Evolutionary conservation across 2,329 filamentous ascomycete genomes (phyloP), one percentile per base, ranked within the genome.

Genomic region (Parastagonospora avenae): DNA sequence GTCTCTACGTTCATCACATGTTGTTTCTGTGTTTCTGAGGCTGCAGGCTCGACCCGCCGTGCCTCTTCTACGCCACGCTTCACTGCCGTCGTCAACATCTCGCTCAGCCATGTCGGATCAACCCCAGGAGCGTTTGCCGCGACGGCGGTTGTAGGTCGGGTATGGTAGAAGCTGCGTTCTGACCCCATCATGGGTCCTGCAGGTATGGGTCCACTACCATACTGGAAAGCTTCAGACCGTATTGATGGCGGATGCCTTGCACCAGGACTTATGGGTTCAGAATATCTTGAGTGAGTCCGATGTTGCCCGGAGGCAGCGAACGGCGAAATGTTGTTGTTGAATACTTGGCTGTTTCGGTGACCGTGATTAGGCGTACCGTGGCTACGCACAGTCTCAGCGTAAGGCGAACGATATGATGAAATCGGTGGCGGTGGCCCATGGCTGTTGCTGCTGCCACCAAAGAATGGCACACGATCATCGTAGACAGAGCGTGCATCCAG

Each of bases 191-290:
- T 29, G 4, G 50, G 33, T 19, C 19, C 50, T 2, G 44, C 36
- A 1, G 61, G 67, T 19, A 71, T 55, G 12, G 67, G 66, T 8
- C 67, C 64, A 28, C 56, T 61, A 11, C 67, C 68, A 12, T 71
- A 71, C 19, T 65, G 59, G n/a, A 62, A 56, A 4, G 51, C 59
- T 4, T 50, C 32, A 12, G 51, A 36, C 30, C 59, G 50, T 29
- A 57, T 42, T 10, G 48, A 42, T 0, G 38, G 46, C 12, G 33
- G n/a, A 35, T 19, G 46, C 7, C 36, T 55, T 14, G 52, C 45
- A 1, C 41, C 19, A 7, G 60, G 58, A 9, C 53, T 62, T 7
- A 60, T 19, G 4, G 54, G 45, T 38, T 50, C 50, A 9, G 55
- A 55, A 19, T 43, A 49, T 16, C 47, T 48, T 2, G 62, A 55